Evolutionary conservation across 257 asterid genomes (phyloP), one percentile per base, ranked within the genome.

Genomic region (Solanum pinnatisectum): DNA sequence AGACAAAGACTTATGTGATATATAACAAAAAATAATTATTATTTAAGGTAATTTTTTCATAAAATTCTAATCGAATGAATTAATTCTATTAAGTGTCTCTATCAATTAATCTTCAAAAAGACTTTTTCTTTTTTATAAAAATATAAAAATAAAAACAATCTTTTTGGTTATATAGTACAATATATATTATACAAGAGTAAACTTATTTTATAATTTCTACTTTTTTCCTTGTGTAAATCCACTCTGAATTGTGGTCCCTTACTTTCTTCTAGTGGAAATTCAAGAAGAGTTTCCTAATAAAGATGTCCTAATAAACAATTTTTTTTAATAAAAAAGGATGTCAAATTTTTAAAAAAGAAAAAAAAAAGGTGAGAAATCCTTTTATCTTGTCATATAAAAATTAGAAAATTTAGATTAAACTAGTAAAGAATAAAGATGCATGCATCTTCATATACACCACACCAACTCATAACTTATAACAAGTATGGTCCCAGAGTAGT

Each of bases 171-270:
- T 22, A 59, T 23, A 59, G 25, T 59, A 59, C 68, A 22, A 59
- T 59, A 59, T 59, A 59, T 59, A 59, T 59, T 22, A 23, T 60
- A 60, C 27, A 60, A 60, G 59, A 60, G 12, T 0, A 60, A 22
- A 22, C 67, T 1, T 68, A 13, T 27, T 68, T 30, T 70, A 39
- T 78, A 39, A 27, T 42, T 42, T 14, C 15, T 25, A 4, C 84
- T 46, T 79, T 79, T 44, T 27, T 79, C 85, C 67, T 44, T 44
- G 85, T 79, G 85, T 44, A 79, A 79, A 27, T 44, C 85, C 85
- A 79, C 85, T 27, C 56, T 1, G 25, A 79, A 27, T 44, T 44
- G 85, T 79, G 85, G 85, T 44, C 85, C 65, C 85, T 46, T 4
- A 25, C 67, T 79, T 44, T 15, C 67, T 79, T 27, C 27, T 4